A percentile compares a stretch with the other conserved stretches of the same genome.
These are phyloP conservation scores for Pisolithus thermaeus DNA, from an alignment of 1,284 basidiomycete species.

Conservation along the genomic window DNA sequence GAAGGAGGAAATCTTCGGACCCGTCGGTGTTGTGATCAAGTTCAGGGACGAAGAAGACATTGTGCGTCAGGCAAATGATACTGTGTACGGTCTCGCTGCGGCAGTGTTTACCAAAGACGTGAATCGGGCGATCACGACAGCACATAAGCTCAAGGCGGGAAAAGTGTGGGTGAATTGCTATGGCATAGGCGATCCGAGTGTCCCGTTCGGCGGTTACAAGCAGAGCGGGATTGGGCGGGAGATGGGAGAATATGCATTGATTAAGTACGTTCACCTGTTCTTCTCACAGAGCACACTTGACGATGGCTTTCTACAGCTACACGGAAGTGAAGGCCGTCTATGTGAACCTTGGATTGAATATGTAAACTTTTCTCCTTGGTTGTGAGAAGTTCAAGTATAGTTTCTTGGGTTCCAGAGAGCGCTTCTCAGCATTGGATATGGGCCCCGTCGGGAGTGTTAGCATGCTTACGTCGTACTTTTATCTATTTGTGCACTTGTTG, in stretches of 20 bases:
- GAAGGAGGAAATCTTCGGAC: slow-evolving; percentile 89
- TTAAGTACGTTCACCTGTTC: slow-evolving; percentile 41
- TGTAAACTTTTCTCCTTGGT: too few relatives aligned
- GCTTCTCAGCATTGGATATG: too few relatives aligned
- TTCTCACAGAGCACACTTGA: neutral
- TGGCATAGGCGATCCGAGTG: slow-evolving; percentile 58
- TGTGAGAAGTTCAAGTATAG: too few relatives aligned
- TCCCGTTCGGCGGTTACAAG: slow-evolving; percentile 90
- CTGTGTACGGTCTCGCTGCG: slow-evolving; percentile 79
- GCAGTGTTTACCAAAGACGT: slow-evolving; percentile 83
- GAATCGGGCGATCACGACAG: slow-evolving; percentile 59
- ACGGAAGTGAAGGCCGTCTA: slow-evolving; percentile 69
- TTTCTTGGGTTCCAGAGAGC: too few relatives aligned
- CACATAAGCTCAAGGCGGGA: slow-evolving; percentile 77
- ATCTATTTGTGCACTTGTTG: too few relatives aligned
- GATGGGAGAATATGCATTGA: slow-evolving; percentile 77
- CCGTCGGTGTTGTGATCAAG: slow-evolving; percentile 71
- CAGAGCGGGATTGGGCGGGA: slow-evolving; percentile 81
- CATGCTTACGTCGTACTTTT: too few relatives aligned
- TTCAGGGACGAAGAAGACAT: slow-evolving; percentile 70
- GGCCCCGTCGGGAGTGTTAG: too few relatives aligned
- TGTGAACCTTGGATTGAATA: slow-evolving; percentile 51
- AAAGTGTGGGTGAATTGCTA: slow-evolving; percentile 79
- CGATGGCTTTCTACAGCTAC: slow-evolving; percentile 47
- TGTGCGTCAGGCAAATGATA: slow-evolving; percentile 78